Evolutionary conservation across 1,284 basidiomycete genomes (phyloP), one percentile per base, ranked within the genome.

Genomic region (Gymnopus androsaceus): DNA sequence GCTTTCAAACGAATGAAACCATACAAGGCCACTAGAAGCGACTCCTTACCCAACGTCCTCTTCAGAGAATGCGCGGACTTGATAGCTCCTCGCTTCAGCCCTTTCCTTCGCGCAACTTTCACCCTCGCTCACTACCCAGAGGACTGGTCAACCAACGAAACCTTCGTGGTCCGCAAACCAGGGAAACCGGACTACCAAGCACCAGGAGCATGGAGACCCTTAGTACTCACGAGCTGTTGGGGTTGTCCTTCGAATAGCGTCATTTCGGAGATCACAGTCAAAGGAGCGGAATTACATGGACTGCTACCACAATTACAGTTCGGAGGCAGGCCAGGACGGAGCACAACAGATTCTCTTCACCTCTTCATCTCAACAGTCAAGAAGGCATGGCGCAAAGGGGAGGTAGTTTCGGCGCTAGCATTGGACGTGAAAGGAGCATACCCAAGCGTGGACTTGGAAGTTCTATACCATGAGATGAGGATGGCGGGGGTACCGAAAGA

Each of bases 341-440:
- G 64, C 1, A 75, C 74, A 0, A 70, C 68, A 7, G 72, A 75
- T 57, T 63, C 72, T 8, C 57, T 77, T 0, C 70, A 72, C 51
- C 49, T 66, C 11, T 55, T 76, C 3, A 61, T 64, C 0, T 44
- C 61, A 25, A 62, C 34, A 19, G 67, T 76, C 51, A 71, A 71
- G 48, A 52, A 62, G 6, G 64, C 66, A 11, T 73, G n/a, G n/a
- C n/a, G n/a, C n/a, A n/a, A n/a, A n/a, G n/a, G n/a, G n/a, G n/a
- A n/a, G n/a, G n/a, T n/a, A n/a, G n/a, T n/a, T n/a, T n/a, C n/a
- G n/a, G n/a, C n/a, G n/a, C n/a, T n/a, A n/a, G n/a, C n/a, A n/a
- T n/a, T n/a, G n/a, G n/a, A n/a, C n/a, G n/a, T n/a, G n/a, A n/a
- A n/a, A n/a, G n/a, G n/a, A n/a, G n/a, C n/a, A n/a, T n/a, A n/a